Conservation (phyloP, 331 rosid genomes). For the Quercus phellos region DNA sequence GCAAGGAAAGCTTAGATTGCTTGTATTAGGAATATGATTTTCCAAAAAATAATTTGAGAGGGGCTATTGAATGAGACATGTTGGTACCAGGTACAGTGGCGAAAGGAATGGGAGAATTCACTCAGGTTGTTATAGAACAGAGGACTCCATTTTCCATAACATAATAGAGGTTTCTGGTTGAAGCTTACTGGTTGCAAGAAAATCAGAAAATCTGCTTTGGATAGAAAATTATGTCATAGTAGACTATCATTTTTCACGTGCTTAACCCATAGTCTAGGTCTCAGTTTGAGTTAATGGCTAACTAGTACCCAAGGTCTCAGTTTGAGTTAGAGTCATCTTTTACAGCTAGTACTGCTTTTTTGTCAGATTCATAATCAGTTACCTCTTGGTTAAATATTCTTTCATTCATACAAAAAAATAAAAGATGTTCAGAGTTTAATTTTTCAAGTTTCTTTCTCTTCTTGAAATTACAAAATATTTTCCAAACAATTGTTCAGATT, state of each 20-base stretch:
- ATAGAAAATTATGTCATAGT: no score
- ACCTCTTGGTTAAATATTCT: neutral
- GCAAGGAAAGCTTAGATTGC: neutral
- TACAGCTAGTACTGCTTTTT: neutral
- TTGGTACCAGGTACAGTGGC: neutral
- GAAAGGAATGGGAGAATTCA: neutral
- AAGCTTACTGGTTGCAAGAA: no score
- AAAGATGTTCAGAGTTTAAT: neutral
- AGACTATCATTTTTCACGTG: no score
- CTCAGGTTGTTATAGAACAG: no score
- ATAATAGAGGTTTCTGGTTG: no score
- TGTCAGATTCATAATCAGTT: neutral
- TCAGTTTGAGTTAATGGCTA: no score
- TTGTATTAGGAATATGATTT: neutral
- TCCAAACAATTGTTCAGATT: neutral
- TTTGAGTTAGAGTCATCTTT: neutral
- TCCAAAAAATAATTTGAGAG: neutral
- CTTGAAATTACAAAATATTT: neutral
- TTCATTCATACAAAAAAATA: neutral
- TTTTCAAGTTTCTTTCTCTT: neutral
- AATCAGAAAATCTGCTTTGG: no score
- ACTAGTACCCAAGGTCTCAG: neutral
- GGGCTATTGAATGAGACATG: neutral
- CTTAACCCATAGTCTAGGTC: no score
- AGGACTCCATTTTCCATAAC: no score